Percentiles rank a stretch among this genome's conserved stretches.
phyloP scores from a whole-genome alignment of 176 grass and related monocot genomes.

The Olyra latifolia region DNA sequence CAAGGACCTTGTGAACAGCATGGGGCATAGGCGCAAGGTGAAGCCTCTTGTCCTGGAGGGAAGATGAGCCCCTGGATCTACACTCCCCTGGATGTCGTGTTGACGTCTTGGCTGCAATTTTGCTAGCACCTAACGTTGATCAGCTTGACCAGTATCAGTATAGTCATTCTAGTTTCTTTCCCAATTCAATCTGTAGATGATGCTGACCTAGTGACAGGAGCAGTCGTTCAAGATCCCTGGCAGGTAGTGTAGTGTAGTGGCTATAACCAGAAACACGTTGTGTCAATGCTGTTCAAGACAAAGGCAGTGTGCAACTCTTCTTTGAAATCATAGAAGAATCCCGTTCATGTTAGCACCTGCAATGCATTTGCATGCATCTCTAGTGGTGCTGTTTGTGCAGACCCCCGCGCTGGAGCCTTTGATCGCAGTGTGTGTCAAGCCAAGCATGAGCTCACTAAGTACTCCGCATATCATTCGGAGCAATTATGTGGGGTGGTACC shows the following conservation, averaged over 20 bases:
- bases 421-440: not conserved
- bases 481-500: slow-evolving; percentile 22
- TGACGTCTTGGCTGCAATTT: not conserved
- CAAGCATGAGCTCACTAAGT: not conserved
- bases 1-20: slow-evolving; percentile 85
- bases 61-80: slow-evolving; percentile 38
- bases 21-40: slow-evolving; percentile 74
- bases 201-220: slow-evolving; percentile 3
- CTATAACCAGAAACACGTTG: not conserved
- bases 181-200: not conserved
- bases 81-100: not conserved
- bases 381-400: not conserved
- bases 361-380: not conserved
- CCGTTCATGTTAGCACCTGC: not conserved
- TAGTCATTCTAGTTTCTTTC: not conserved
- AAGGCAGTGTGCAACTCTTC: not conserved
- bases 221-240: not conserved
- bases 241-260: not conserved
- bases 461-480: not conserved
- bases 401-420: not conserved
- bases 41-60: slow-evolving; percentile 60
- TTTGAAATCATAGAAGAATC: not conserved
- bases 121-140: not conserved
- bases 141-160: not conserved
- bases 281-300: not conserved